These are phyloP conservation scores for Phytophthora crassamura DNA, from an alignment of 352 stramenopile species.

Conservation along the genomic window DNA sequence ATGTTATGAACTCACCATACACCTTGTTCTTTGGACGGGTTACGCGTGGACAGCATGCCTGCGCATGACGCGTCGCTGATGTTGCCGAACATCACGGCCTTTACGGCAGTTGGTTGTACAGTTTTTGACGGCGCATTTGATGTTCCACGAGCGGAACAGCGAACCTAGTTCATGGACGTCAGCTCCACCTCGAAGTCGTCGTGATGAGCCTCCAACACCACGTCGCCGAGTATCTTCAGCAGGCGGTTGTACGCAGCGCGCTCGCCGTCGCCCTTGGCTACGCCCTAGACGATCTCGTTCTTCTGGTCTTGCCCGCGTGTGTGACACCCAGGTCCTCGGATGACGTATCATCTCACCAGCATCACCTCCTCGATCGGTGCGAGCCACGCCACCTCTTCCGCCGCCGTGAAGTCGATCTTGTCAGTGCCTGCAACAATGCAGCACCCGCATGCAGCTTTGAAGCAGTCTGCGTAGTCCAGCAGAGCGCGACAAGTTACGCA, in stretches of 20 bases:
- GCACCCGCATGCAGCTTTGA: too few species aligned
- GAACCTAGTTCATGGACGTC: constrained; percentile 29
- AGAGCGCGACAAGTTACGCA: too few species aligned
- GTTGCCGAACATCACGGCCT: constrained; percentile 8
- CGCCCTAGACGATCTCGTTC: constrained; percentile 29
- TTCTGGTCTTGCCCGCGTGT: too few species aligned
- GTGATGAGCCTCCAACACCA: constrained; percentile 35
- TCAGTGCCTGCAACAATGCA: too few species aligned
- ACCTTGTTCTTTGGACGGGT: constrained; percentile 5
- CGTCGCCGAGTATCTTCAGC: constrained; percentile 34
- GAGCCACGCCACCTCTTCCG: too few species aligned
- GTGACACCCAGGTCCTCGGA: too few species aligned
- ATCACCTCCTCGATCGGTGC: too few species aligned
- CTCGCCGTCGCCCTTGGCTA: constrained; percentile 31
- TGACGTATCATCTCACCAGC: too few species aligned
- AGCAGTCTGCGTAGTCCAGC: too few species aligned
- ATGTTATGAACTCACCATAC: constrained; percentile 14
- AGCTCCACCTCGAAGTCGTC: constrained; percentile 37
- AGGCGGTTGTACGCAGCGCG: constrained; percentile 34
- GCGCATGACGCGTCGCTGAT: too few species aligned
- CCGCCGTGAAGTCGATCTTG: too few species aligned
- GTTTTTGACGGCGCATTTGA: constrained; percentile 9
- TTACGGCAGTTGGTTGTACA: constrained; percentile 7
- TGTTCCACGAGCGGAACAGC: constrained; percentile 18
- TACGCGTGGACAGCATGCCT: constrained; percentile 9